Evolutionary conservation across 139 green algal genomes (phyloP).

Genomic region (Limnomonas spitsbergensis): DNA sequence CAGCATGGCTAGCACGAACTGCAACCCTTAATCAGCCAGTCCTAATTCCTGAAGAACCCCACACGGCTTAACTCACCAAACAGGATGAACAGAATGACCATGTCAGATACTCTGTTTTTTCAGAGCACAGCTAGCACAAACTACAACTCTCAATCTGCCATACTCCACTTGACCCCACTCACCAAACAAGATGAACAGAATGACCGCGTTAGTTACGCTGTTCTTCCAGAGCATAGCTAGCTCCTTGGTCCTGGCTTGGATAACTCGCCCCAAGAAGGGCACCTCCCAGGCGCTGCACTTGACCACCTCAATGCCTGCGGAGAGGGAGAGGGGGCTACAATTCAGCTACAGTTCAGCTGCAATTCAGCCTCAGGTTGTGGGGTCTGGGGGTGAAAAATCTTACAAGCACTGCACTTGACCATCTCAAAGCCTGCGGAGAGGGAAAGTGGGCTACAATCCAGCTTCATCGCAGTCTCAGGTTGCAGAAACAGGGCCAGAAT

Average conservation of each 20-base stretch:
- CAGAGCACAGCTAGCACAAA: not conserved
- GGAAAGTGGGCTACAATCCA: no score
- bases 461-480: no score
- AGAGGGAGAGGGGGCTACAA: no score
- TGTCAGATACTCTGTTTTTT: not conserved
- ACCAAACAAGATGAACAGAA: not conserved
- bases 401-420: slow-evolving; percentile 67
- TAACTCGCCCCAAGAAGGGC: slow-evolving; percentile 34
- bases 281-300: slow-evolving; percentile 65
- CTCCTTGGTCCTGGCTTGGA: not conserved
- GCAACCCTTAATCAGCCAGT: no score
- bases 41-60: no score
- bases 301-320: slow-evolving; percentile 66
- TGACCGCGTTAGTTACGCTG: not conserved
- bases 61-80: not conserved
- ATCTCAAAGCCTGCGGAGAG: slow-evolving; percentile 65
- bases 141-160: no score
- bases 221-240: not conserved
- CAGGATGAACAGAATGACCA: not conserved
- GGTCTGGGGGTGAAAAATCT: no score
- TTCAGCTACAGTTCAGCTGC: no score
- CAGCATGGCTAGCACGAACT: no score
- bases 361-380: no score
- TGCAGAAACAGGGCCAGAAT: no score
- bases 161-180: no score